Conservation (phyloP, 805 yeast genomes). For the Candida loeiensis region DNA sequence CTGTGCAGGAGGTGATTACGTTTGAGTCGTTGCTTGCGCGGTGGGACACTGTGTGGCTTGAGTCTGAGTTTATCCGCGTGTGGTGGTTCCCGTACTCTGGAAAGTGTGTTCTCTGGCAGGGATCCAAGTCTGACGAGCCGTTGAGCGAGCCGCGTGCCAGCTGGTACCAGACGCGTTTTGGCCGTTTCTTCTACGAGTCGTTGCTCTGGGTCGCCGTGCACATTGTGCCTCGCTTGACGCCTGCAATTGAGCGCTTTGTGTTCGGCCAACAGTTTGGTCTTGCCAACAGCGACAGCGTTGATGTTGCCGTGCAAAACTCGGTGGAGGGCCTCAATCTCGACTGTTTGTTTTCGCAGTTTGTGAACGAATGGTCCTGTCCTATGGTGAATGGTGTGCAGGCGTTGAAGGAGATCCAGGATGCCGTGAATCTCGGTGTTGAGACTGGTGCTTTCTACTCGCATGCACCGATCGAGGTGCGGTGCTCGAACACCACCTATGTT, state of each 20-base stretch:
- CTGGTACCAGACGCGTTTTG: conserved; percentile 82
- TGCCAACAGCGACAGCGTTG: conserved; percentile 47
- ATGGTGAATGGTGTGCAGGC: conserved; percentile 71
- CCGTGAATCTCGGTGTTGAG: conserved; percentile 57
- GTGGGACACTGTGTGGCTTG: conserved; percentile 82
- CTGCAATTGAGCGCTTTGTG: conserved; percentile 78
- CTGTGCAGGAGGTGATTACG: conserved; percentile 75
- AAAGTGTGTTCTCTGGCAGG: conserved; percentile 89
- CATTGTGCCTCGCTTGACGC: conserved; percentile 72
- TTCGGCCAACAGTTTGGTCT: conserved; percentile 81
- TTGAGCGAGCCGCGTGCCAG: conserved; percentile 62
- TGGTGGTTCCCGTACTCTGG: conserved; percentile 98
- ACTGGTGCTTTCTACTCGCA: conserved; percentile 75
- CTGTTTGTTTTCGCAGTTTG: conserved; percentile 89
- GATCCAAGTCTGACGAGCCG: conserved; percentile 66
- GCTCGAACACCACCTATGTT: conserved; percentile 74
- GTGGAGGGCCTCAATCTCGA: conserved; percentile 93
- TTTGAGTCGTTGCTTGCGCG: conserved; percentile 67
- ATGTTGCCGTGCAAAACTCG: conserved; percentile 69
- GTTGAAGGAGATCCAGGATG: conserved; percentile 56
- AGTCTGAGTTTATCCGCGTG: conserved; percentile 84
- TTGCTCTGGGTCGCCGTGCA: conserved; percentile 77
- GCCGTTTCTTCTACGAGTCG: conserved; percentile 76
- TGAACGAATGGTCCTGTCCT: conserved; percentile 97
- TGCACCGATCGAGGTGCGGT: conserved; percentile 92